Base-by-base conservation (phyloP, 164 flowering plant species). In the Echeveria elegans region DNA sequence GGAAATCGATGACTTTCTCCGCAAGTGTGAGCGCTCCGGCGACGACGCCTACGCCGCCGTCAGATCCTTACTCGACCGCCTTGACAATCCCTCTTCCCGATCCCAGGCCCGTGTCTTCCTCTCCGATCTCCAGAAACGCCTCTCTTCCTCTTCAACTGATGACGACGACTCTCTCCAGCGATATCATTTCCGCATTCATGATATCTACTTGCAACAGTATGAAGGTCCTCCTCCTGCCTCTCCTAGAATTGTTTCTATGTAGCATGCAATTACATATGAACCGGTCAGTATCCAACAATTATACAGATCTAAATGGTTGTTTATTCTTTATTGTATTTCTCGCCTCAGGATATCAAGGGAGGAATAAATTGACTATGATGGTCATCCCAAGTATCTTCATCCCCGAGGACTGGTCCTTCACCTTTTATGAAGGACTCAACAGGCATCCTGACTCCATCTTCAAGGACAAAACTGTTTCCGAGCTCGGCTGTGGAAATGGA, bases 401-500 rank as follows among this genome's bases (percentile, higher is more conserved):
- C 34, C 99, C 99, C 19, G 99, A 94, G 82, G 91, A 94, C 69
- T 91, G 99, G 99, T 94, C 99, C 40, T 91, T 82, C 72, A 91
- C 99, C 8, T 94, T 94, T 67, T 94, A 83, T 74, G 99, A 94
- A 79, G 99, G 99, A 64, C 75, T 94, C 29, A 91, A 89, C 70
- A 81, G 99, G 67, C 89, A 89, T 64, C 86, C 90, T 5, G 86
- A 86, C 50, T 85, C 96, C n/a, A 89, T 89, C 34, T 94, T 92
- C 77, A 85, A 81, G 77, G 99, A 91, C 77, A 91, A 77, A 78
- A 79, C 92, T 26, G 92, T 94, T 48, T 80, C 96, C 50, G 99
- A 94, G 74, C 88, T 94, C 68, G 99, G 99, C 14, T 94, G 99
- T 75, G 97, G 99, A 43, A 94, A 94, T 81, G 97, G 99, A 63